Evolutionary conservation across 1,284 basidiomycete genomes (phyloP), one percentile per base, ranked within the genome.

Genomic region (Neonothopanus nambi): DNA sequence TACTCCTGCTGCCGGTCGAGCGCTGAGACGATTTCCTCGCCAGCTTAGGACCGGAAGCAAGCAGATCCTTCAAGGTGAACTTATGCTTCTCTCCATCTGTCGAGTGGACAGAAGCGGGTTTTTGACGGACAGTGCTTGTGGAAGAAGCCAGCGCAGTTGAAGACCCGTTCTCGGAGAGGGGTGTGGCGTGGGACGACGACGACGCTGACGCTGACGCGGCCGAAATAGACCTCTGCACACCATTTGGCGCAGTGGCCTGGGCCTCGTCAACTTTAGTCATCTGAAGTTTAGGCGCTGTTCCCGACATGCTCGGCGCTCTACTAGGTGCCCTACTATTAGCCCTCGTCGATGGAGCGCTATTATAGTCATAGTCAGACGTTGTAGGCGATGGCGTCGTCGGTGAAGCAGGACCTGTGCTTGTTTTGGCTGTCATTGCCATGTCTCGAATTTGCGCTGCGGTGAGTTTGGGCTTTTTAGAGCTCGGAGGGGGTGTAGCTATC

Each of bases 61-160:
- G 79, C 26, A 95, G 78, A 66, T 94, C 91, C 65, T 89, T 93
- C 63, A 95, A 79, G 33, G 79, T 89, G 70, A 93, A 94, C 71
- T 89, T 93, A 70, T 84, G 82, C 13, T 77, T 59, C 58, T 67
- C 79, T 33, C 80, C 77, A 23, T 74, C 71, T 44, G 84, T 80
- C 3, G 84, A 87, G 57, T 84, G 78, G 17, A 84, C 70, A 36
- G 78, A 80, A 5, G 76, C 63, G 2, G 78, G 65, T 51, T 77
- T 75, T 4, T 65, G 57, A 57, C 67, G 66, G 54, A 63, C 26
- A 51, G 62, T 42, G 48, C 53, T 23, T 35, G 46, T 20, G 56
- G 60, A 15, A 7, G 48, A 23, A 23, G 60, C 57, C 30, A 33
- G 13, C 8, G 13, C 8, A 11, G 61, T 45, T 42, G 57, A 57